Percentiles rank a stretch among this genome's conserved stretches.
These are phyloP conservation scores for Podila horticola DNA, from an alignment of 192 early-diverging fungal genomes.

Conservation along the genomic window DNA sequence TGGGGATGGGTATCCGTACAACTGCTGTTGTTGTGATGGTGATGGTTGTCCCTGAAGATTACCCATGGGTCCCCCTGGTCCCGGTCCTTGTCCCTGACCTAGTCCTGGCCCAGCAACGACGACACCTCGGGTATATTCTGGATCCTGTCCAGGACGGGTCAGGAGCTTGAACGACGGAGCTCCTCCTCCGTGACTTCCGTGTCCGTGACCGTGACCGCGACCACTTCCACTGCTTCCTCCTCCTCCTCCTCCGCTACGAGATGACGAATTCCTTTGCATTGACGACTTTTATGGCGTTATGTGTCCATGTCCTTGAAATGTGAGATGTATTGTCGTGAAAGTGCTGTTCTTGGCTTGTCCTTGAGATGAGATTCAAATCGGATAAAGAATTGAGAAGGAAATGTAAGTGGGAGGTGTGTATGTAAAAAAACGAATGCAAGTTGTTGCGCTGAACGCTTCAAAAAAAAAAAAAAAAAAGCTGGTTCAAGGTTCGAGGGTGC, in stretches of 20 bases:
- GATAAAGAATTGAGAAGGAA: background rate
- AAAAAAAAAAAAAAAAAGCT: too few species aligned
- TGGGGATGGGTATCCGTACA: too few species aligned
- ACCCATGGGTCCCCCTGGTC: background rate
- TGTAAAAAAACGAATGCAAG: background rate
- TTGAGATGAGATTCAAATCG: background rate
- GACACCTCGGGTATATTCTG: background rate
- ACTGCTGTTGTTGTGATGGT: conserved; percentile 2
- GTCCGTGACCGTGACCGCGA: conserved; percentile 5
- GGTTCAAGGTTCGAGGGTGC: background rate
- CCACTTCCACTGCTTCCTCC: conserved; percentile 4
- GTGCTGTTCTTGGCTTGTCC: background rate
- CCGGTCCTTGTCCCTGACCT: background rate
- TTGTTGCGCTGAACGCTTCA: background rate
- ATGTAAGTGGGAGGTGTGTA: background rate
- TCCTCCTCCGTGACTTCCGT: conserved; percentile 15
- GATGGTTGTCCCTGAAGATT: background rate
- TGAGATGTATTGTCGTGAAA: background rate
- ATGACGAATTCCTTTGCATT: conserved; percentile 31
- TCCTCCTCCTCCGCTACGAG: conserved; percentile 11
- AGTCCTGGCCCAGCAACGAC: background rate
- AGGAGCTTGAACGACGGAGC: conserved; percentile 39
- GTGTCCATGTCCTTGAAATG: background rate
- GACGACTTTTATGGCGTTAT: background rate
- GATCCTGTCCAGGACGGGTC: conserved; percentile 21